Conservation (phyloP, 2,329 filamentous ascomycete genomes). For the Ceratocystis cacaofunesta region DNA sequence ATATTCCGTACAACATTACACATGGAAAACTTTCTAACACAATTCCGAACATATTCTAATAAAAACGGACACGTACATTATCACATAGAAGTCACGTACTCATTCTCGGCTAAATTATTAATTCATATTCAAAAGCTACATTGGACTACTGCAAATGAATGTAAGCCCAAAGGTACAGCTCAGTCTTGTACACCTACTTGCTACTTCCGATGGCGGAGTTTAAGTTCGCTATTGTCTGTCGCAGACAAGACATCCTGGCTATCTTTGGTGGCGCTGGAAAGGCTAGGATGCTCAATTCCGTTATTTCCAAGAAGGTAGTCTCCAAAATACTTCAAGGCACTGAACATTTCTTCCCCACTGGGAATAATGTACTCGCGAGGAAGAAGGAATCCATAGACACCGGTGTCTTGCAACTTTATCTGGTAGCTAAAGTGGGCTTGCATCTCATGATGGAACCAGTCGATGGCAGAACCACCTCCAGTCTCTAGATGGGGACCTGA, state of each 20-base stretch:
- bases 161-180: too few species aligned
- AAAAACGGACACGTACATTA: too few species aligned
- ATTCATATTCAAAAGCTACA: background rate
- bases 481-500: conserved; percentile 43
- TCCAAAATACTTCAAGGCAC: conserved; percentile 70
- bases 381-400: conserved; percentile 84
- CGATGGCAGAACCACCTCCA: conserved; percentile 72
- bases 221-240: conserved; percentile 5
- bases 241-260: conserved; percentile 18
- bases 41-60: background rate
- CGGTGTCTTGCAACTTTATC: conserved; percentile 83
- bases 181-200: background rate
- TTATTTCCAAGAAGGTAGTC: conserved; percentile 61
- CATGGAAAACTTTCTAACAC: too few species aligned
- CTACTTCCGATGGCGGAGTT: background rate
- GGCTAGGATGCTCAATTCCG: conserved; percentile 38
- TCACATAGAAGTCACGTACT: too few species aligned
- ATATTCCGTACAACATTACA: too few species aligned
- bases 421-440: conserved; percentile 76
- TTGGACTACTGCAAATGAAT: background rate
- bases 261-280: conserved; percentile 16
- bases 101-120: background rate
- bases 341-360: conserved; percentile 74
- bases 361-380: conserved; percentile 78
- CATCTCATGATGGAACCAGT: conserved; percentile 90